These are phyloP conservation scores for Metarhizium humberi DNA, from an alignment of 2,329 filamentous ascomycete species.

Conservation along the genomic window DNA sequence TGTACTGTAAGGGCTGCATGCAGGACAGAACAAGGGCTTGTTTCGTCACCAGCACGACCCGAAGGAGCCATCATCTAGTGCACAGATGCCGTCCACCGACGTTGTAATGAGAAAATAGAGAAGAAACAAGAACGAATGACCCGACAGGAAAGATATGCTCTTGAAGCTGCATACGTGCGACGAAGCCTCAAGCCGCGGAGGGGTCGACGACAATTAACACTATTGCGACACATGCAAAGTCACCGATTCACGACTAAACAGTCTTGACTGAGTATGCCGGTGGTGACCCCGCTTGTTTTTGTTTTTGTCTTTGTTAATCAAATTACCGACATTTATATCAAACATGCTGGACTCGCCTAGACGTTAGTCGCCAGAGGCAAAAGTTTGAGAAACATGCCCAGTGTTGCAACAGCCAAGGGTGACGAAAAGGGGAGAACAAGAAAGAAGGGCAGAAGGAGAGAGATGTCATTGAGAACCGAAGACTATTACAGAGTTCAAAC, in stretches of 20 bases:
- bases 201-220: no score
- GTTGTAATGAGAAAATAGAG: background rate
- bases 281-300: no score
- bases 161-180: background rate
- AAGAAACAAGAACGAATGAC: background rate
- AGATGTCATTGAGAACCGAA: background rate
- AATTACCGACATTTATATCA: no score
- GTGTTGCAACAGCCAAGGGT: background rate
- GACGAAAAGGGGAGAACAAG: background rate
- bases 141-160: background rate
- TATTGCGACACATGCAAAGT: no score
- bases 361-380: background rate
- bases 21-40: background rate
- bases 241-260: no score
- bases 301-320: no score
- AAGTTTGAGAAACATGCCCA: no score
- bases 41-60: background rate
- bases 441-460: background rate
- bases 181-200: background rate
- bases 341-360: background rate
- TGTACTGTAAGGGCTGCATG: background rate
- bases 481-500: background rate
- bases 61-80: background rate
- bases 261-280: no score
- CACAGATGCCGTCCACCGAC: no score